Percentiles rank a stretch among this genome's conserved stretches.
phyloP scores from a whole-genome alignment of 2,329 filamentous ascomycete species.

The Pyricularia grisea region DNA sequence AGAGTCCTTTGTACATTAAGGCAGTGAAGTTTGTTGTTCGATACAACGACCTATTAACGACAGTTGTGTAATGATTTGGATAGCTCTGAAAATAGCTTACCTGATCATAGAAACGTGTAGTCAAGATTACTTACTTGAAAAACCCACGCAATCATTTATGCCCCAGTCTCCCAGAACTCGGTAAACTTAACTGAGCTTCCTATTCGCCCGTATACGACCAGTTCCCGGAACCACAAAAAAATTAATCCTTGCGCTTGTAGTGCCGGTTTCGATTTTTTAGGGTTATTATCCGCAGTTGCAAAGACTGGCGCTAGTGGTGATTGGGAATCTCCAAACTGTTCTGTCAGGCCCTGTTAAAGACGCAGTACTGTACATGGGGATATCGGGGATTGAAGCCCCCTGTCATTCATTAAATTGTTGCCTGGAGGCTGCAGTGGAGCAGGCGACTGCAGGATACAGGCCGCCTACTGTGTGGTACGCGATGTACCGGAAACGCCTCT shows the following conservation, averaged over 20 bases:
- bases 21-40: too few relatives aligned
- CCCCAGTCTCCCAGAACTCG: too few relatives aligned
- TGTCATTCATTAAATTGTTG: background rate
- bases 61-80: too few relatives aligned
- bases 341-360: too few relatives aligned
- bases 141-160: too few relatives aligned
- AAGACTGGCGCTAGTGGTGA: background rate
- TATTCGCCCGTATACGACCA: background rate
- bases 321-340: background rate
- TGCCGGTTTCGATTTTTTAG: background rate
- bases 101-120: too few relatives aligned
- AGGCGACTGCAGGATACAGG: background rate
- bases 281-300: background rate
- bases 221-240: background rate
- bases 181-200: too few relatives aligned
- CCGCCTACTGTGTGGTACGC: too few relatives aligned
- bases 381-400: background rate
- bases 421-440: background rate
- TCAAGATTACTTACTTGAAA: too few relatives aligned
- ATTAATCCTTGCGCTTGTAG: background rate
- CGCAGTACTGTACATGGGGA: too few relatives aligned
- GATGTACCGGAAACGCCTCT: background rate
- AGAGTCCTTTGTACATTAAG: too few relatives aligned
- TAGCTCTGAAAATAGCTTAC: background rate
- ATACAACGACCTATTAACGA: too few relatives aligned